Percentiles rank a stretch among this genome's conserved stretches.
These are phyloP conservation scores for Salix udensis DNA, from an alignment of 345 rosid species.

Conservation along the genomic window DNA sequence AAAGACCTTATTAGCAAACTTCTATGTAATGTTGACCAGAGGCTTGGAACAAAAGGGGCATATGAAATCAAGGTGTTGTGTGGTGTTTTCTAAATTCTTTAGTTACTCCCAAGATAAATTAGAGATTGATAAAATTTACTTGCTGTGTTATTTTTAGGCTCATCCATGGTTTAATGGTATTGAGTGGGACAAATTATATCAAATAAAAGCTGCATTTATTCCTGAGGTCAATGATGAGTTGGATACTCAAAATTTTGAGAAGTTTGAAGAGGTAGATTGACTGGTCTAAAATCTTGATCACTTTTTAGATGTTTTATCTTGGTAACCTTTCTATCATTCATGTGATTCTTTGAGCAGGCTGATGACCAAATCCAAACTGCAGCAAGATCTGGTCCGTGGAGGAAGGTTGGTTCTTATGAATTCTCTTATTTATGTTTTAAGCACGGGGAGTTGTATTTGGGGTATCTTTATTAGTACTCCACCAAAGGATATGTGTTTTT, in stretches of 20 bases:
- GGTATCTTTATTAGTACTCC: background rate
- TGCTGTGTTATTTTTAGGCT: constrained; percentile 27
- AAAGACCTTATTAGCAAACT: constrained; percentile 58
- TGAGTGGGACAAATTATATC: constrained; percentile 59
- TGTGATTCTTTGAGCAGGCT: constrained; percentile 15
- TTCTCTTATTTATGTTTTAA: constrained; percentile 1
- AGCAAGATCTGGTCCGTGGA: constrained; percentile 34
- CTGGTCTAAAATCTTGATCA: background rate
- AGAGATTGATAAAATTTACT: background rate
- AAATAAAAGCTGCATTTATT: constrained; percentile 55
- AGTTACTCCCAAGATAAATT: background rate
- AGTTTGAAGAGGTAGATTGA: constrained; percentile 57
- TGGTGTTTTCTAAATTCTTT: constrained; percentile 14
- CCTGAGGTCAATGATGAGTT: constrained; percentile 61
- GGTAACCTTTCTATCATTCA: background rate
- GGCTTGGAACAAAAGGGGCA: constrained; percentile 67
- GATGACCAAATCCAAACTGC: constrained; percentile 27
- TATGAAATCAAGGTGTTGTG: constrained; percentile 53
- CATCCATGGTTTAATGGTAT: constrained; percentile 59
- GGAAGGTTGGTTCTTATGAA: constrained; percentile 27
- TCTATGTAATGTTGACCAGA: constrained; percentile 57
- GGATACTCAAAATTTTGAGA: constrained; percentile 66
- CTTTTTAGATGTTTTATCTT: background rate
- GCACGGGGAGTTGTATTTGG: background rate
- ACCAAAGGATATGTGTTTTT: background rate